Conservation (phyloP, 306 rosid species). For the Prunus mira region DNA sequence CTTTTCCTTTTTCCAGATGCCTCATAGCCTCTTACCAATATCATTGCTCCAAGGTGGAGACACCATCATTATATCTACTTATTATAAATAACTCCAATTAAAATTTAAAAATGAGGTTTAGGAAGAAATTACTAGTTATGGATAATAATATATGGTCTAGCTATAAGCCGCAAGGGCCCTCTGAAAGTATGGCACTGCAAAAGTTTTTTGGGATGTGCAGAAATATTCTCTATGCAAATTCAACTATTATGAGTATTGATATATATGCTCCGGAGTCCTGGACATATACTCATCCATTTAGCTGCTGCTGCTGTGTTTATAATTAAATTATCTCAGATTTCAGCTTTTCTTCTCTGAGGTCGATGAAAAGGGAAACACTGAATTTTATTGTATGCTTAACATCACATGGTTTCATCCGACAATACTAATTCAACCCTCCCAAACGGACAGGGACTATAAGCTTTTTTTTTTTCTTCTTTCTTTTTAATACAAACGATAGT, state of each 20-base stretch:
- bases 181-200: background rate
- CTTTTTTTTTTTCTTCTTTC: background rate
- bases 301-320: background rate
- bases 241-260: background rate
- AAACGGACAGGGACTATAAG: background rate
- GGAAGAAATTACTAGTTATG: background rate
- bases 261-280: no score
- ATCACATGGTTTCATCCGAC: background rate
- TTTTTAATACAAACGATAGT: no score
- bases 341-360: slow-evolving; percentile 25
- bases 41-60: slow-evolving; percentile 38
- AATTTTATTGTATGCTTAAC: slow-evolving; percentile 11
- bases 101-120: background rate
- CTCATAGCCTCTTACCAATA: slow-evolving; percentile 26
- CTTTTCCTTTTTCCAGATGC: slow-evolving; percentile 34
- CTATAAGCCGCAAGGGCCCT: background rate
- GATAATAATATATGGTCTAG: background rate
- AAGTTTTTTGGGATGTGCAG: background rate
- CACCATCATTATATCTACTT: slow-evolving; percentile 57
- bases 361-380: slow-evolving; percentile 15
- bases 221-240: no score
- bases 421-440: background rate
- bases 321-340: background rate
- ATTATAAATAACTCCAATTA: background rate
- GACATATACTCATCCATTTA: background rate